These are phyloP conservation scores for Pisolithus tinctorius DNA, from an alignment of 768 basidiomycete species.

Conservation along the genomic window DNA sequence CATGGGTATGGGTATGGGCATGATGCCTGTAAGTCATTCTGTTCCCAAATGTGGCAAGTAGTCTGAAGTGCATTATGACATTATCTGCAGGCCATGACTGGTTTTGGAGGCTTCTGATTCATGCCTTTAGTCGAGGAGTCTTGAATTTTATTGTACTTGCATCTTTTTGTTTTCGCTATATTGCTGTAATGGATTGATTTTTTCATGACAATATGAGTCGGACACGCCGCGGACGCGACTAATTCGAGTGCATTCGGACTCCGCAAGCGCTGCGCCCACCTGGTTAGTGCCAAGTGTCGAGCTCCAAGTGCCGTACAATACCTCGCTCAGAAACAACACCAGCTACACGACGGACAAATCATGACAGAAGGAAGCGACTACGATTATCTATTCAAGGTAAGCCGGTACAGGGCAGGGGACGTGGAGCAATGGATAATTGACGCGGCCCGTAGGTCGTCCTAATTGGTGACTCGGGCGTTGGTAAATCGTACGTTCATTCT, in stretches of 20 bases:
- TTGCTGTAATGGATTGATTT: constrained; percentile 18
- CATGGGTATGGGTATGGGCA: constrained; percentile 30
- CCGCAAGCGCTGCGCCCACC: constrained; percentile 15
- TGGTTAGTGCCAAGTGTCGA: background rate
- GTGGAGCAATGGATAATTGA: background rate
- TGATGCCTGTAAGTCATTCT: constrained; percentile 52
- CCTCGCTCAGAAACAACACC: background rate
- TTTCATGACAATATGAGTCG: background rate
- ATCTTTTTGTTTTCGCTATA: constrained; percentile 8
- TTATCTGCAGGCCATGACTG: constrained; percentile 50
- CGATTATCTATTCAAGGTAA: constrained; percentile 98
- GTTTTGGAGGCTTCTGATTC: constrained; percentile 42
- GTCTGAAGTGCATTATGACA: constrained; percentile 3
- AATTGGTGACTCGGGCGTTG: constrained; percentile 98
- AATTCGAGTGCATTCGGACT: constrained; percentile 19
- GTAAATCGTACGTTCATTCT: constrained; percentile 83
- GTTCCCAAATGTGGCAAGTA: background rate
- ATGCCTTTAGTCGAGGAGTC: constrained; percentile 3
- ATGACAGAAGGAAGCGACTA: constrained; percentile 97
- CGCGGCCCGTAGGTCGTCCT: constrained; percentile 76
- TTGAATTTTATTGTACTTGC: constrained; percentile 21
- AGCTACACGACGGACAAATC: constrained; percentile 4
- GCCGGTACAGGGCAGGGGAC: constrained; percentile 8
- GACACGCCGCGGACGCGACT: background rate
- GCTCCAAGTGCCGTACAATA: constrained; percentile 5